phyloP scores from a whole-genome alignment of 2,329 filamentous ascomycete genomes.

The Colletotrichum salicis region DNA sequence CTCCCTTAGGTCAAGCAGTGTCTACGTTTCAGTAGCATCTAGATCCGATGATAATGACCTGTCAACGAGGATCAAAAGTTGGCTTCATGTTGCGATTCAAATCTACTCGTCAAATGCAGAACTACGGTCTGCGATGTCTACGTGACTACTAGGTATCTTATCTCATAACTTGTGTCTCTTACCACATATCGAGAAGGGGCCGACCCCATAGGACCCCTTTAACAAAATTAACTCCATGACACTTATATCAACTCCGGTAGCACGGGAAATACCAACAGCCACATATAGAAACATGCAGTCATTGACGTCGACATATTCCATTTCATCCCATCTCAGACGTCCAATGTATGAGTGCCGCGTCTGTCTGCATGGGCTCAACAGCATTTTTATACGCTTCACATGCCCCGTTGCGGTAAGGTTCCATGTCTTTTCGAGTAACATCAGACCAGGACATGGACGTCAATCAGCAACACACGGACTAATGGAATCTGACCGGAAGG shows the following conservation, averaged over 20 bases:
- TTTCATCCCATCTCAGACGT: background rate
- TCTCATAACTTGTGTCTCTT: too few species aligned
- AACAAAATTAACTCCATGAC: background rate
- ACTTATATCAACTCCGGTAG: background rate
- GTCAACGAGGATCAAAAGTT: too few species aligned
- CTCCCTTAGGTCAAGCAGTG: too few species aligned
- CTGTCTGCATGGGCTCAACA: background rate
- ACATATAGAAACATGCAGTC: background rate
- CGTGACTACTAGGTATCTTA: too few species aligned
- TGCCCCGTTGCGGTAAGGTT: background rate
- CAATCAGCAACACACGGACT: background rate
- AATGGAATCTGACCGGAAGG: background rate
- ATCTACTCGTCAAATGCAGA: too few species aligned
- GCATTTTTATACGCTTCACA: background rate
- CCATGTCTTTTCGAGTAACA: background rate
- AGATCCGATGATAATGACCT: too few species aligned
- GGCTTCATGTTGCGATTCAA: too few species aligned
- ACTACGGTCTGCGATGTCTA: too few species aligned
- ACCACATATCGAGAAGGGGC: too few species aligned
- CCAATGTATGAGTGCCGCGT: background rate
- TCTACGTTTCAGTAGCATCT: too few species aligned
- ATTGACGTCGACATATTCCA: background rate
- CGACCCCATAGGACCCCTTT: too few species aligned
- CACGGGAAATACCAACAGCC: background rate
- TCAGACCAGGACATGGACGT: slow-evolving; percentile 5